Percentiles rank a stretch among this genome's conserved stretches.
phyloP scores from a whole-genome alignment of 352 stramenopile genomes.

The Pilasporangium apinafurcum region DNA sequence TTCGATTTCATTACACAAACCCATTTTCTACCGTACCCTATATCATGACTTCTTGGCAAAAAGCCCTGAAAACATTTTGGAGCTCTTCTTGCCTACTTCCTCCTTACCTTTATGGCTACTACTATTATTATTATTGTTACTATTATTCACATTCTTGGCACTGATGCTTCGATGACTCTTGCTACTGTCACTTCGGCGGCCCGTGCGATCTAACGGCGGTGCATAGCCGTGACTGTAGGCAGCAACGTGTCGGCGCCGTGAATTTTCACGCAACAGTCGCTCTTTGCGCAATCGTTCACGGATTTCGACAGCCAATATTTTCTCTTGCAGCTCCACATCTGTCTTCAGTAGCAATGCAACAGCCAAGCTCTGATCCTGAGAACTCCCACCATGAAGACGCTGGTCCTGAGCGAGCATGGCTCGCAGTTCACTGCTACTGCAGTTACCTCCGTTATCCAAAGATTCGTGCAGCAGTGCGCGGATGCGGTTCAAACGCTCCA shows the following conservation, averaged over 20 bases:
- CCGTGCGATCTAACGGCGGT: no score
- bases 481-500: constrained; percentile 18
- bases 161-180: no score
- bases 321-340: constrained; percentile 28
- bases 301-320: constrained; percentile 27
- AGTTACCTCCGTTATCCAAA: constrained; percentile 9
- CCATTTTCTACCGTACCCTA: no score
- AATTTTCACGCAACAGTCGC: constrained; percentile 25
- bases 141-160: constrained; percentile 6
- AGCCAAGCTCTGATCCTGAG: constrained; percentile 13
- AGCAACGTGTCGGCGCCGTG: constrained; percentile 21
- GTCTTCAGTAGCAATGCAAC: constrained; percentile 23
- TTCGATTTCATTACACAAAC: no score
- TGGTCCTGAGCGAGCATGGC: constrained; percentile 18
- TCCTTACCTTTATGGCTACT: constrained; percentile 1
- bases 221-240: no score
- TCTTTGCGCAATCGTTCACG: constrained; percentile 38
- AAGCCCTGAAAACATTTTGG: no score
- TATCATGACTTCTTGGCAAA: no score
- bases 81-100: no score
- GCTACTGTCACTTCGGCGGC: no score
- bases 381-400: neutral
- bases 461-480: constrained; percentile 18
- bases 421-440: constrained; percentile 15
- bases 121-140: neutral